A percentile compares a stretch with the other conserved stretches of the same genome.
These are phyloP conservation scores for Anthoceros angustus DNA, from an alignment of 225 moss, liverwort and hornwort genomes.

Conservation along the genomic window DNA sequence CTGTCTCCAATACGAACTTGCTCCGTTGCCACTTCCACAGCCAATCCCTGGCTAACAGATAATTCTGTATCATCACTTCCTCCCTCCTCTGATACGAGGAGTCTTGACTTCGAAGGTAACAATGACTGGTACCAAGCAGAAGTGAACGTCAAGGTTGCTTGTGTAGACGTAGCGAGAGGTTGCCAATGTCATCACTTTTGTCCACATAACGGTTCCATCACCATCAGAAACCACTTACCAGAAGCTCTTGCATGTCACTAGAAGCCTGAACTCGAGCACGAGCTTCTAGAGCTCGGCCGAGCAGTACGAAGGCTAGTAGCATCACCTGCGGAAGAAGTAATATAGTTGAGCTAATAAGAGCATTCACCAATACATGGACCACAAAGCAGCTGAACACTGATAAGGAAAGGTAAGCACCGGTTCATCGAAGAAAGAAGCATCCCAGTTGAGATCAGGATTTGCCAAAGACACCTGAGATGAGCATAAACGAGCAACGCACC, in stretches of 20 bases:
- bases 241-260: conserved; percentile 90
- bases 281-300: conserved; percentile 73
- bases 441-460: conserved; percentile 61
- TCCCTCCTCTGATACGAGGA: conserved; percentile 46
- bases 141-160: too few relatives aligned
- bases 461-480: conserved; percentile 39
- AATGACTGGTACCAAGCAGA: conserved; percentile 19
- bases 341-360: not conserved
- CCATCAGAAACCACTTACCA: conserved; percentile 19
- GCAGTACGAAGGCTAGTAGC: conserved; percentile 76
- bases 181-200: too few relatives aligned
- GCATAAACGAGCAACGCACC: conserved; percentile 1
- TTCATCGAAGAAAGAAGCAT: conserved; percentile 86
- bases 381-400: not conserved
- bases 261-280: conserved; percentile 82
- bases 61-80: conserved; percentile 9
- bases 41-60: conserved; percentile 25
- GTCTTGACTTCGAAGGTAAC: conserved; percentile 66
- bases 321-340: conserved; percentile 27
- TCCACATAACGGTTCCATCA: not conserved
- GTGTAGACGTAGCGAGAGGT: too few relatives aligned
- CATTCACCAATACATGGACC: not conserved
- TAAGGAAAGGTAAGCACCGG: conserved; percentile 23
- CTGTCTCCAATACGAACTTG: conserved; percentile 67
- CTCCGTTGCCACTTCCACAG: conserved; percentile 63